These are phyloP conservation scores for Microcos paniculata DNA, from an alignment of 345 rosid species.

Conservation along the genomic window DNA sequence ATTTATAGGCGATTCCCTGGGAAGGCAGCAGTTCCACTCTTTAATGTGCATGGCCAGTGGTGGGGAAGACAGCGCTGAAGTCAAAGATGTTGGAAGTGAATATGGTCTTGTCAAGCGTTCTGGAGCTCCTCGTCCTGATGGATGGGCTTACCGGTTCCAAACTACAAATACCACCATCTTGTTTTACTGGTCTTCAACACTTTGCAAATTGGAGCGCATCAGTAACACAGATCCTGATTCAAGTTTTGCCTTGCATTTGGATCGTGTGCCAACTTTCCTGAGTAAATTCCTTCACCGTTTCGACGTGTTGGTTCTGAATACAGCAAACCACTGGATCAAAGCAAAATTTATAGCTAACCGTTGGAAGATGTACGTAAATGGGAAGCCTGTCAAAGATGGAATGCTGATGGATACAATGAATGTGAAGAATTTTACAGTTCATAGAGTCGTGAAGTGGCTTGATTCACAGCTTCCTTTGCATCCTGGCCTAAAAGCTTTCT, in stretches of 20 bases:
- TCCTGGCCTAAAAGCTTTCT: conserved; percentile 58
- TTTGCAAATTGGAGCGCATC: conserved; percentile 58
- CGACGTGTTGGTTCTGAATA: conserved; percentile 63
- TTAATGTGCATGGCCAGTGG: conserved; percentile 77
- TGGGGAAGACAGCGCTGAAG: conserved; percentile 47
- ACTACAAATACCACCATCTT: conserved; percentile 67
- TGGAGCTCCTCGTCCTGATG: conserved; percentile 56
- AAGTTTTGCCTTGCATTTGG: conserved; percentile 74
- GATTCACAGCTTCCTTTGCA: conserved; percentile 54
- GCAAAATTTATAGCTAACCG: conserved; percentile 58
- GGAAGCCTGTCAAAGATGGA: conserved; percentile 45
- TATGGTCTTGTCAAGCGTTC: conserved; percentile 47
- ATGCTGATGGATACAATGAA: conserved; percentile 49
- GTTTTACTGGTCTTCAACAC: conserved; percentile 72
- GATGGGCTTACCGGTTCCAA: conserved; percentile 77
- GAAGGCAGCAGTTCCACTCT: conserved; percentile 79
- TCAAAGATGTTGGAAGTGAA: conserved; percentile 52
- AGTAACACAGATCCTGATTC: conserved; percentile 40
- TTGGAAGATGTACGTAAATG: conserved; percentile 70
- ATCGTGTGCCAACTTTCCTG: conserved; percentile 71
- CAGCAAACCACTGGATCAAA: conserved; percentile 80
- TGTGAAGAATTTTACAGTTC: conserved; percentile 70
- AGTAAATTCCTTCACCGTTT: conserved; percentile 49
- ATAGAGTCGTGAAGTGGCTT: conserved; percentile 67
- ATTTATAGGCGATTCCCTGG: conserved; percentile 80